A percentile compares a stretch with the other conserved stretches of the same genome.
Evolutionary conservation across 2,329 filamentous ascomycete genomes (phyloP).

Genomic region (Albifimbria verrucaria): DNA sequence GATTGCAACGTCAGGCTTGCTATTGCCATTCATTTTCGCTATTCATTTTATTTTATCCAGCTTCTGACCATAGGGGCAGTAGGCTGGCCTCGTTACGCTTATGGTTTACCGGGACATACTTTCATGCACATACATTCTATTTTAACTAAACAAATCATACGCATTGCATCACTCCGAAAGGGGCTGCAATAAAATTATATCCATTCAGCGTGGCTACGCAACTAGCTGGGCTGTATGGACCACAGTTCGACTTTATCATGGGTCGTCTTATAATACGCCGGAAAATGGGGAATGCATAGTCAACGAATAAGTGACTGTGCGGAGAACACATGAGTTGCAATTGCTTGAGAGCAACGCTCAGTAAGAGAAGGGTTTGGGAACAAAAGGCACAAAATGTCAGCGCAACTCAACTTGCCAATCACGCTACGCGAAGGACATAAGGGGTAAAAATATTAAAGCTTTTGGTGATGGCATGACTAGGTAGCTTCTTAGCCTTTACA

Average conservation of each 20-base stretch:
- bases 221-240: too few species aligned
- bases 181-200: too few species aligned
- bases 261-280: slow-evolving; percentile 9
- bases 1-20: too few species aligned
- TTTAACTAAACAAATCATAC: slow-evolving; percentile 10
- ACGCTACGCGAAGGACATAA: not conserved
- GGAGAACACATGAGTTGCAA: not conserved
- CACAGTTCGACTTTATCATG: too few species aligned
- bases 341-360: too few species aligned
- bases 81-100: slow-evolving; percentile 18
- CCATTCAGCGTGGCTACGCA: too few species aligned
- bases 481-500: not conserved
- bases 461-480: not conserved
- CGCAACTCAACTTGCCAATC: not conserved
- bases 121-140: slow-evolving; percentile 23
- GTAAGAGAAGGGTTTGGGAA: not conserved
- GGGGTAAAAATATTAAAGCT: not conserved
- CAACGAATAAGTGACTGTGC: not conserved
- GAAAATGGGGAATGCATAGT: not conserved
- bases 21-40: too few species aligned
- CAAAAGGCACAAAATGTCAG: not conserved
- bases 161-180: slow-evolving; percentile 18
- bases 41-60: not conserved
- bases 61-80: not conserved
- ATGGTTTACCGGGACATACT: slow-evolving; percentile 12